Evolutionary conservation across 371 early-diverging fungal genomes (phyloP).

Genomic region (Umbelopsis sp.): DNA sequence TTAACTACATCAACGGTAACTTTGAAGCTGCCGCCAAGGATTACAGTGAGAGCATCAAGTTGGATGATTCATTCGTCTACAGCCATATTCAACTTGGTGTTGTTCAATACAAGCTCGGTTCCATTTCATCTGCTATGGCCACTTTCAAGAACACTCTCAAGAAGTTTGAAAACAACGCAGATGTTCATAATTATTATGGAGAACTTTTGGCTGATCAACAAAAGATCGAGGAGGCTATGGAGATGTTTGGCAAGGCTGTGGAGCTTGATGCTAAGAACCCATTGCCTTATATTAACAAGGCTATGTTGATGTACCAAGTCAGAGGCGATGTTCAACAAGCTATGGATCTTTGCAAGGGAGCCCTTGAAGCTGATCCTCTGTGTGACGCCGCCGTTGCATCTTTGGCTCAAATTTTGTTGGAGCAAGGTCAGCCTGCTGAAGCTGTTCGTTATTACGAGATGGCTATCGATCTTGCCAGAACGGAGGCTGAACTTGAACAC

Average conservation of each 20-base stretch:
- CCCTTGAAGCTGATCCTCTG: slow-evolving; percentile 88
- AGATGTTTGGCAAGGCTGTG: slow-evolving; percentile 80
- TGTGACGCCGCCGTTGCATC: slow-evolving; percentile 96
- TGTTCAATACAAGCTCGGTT: slow-evolving; percentile 90
- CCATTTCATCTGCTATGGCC: slow-evolving; percentile 68
- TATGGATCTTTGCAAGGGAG: slow-evolving; percentile 78
- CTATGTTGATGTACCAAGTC: slow-evolving; percentile 86
- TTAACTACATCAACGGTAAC: slow-evolving; percentile 78
- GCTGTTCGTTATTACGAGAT: slow-evolving; percentile 84
- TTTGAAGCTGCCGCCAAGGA: slow-evolving; percentile 82
- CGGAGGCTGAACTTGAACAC: slow-evolving; percentile 88
- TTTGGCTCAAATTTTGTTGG: slow-evolving; percentile 86
- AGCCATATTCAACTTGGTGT: slow-evolving; percentile 95
- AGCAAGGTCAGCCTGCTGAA: slow-evolving; percentile 84
- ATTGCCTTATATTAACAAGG: slow-evolving; percentile 95
- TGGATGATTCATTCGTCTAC: slow-evolving; percentile 86
- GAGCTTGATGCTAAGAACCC: slow-evolving; percentile 75
- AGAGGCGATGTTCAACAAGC: slow-evolving; percentile 76
- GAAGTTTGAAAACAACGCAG: slow-evolving; percentile 82
- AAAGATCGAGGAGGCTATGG: slow-evolving; percentile 72
- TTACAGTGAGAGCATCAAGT: slow-evolving; percentile 79
- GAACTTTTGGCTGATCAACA: slow-evolving; percentile 92
- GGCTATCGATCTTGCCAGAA: slow-evolving; percentile 85
- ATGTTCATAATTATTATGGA: slow-evolving; percentile 96
- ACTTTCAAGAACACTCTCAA: slow-evolving; percentile 82